phyloP scores from a whole-genome alignment of 805 yeast genomes.

The Lipomyces oligophaga region DNA sequence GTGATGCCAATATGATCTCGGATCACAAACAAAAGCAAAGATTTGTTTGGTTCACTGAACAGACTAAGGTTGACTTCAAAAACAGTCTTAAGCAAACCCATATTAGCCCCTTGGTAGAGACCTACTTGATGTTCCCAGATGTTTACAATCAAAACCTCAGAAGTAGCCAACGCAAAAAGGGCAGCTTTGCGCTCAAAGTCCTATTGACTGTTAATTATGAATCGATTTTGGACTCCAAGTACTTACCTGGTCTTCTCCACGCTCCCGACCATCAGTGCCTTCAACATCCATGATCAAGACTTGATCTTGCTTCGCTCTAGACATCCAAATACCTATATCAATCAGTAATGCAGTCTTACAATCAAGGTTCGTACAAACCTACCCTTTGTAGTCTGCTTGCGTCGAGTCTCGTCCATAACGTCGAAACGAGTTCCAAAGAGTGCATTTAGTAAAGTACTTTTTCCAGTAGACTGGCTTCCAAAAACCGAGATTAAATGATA shows the following conservation, averaged over 20 bases:
- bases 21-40: constrained; percentile 76
- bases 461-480: constrained; percentile 96
- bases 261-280: constrained; percentile 96
- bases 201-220: no score
- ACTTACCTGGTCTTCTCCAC: constrained; percentile 98
- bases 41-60: constrained; percentile 49
- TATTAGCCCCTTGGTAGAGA: constrained; percentile 93
- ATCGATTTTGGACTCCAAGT: no score
- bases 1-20: constrained; percentile 90
- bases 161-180: constrained; percentile 84
- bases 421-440: constrained; percentile 84
- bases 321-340: constrained; percentile 30
- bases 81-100: constrained; percentile 92
- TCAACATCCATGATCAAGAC: constrained; percentile 93
- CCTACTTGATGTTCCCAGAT: constrained; percentile 98
- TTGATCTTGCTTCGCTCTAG: constrained; percentile 36
- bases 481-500: constrained; percentile 93
- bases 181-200: constrained; percentile 98
- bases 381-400: constrained; percentile 90
- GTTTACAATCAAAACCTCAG: constrained; percentile 85
- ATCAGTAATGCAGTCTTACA: no score
- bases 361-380: constrained; percentile 35
- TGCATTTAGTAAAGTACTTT: constrained; percentile 83
- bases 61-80: constrained; percentile 89
- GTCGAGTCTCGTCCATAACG: constrained; percentile 81